Conservation (phyloP, 2,329 filamentous ascomycete species). For the Neodidymelliopsis sp. region DNA sequence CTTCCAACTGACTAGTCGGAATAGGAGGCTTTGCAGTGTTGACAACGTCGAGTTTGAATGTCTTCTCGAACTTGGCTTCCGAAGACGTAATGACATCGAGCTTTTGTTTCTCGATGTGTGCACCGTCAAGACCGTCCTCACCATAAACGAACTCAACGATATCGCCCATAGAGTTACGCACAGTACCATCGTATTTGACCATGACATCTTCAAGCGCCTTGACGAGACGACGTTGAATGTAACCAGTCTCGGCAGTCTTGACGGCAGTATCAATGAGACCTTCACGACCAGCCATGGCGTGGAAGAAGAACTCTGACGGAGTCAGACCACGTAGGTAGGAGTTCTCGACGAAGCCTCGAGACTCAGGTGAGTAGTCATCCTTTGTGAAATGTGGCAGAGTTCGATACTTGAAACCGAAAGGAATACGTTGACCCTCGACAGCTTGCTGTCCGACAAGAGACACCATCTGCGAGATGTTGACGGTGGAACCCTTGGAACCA, state of each 20-base stretch:
- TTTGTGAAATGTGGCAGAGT: slow-evolving; percentile 98
- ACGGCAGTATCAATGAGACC: slow-evolving; percentile 99
- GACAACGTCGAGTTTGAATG: slow-evolving; percentile 89
- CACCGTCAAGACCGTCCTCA: slow-evolving; percentile 94
- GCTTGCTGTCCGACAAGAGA: slow-evolving; percentile 97
- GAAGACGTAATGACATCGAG: slow-evolving; percentile 87
- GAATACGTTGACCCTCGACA: slow-evolving; percentile 97
- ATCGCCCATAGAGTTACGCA: slow-evolving; percentile 95
- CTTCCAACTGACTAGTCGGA: slow-evolving; percentile 76
- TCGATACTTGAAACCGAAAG: slow-evolving; percentile 98
- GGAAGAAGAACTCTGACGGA: slow-evolving; percentile 97
- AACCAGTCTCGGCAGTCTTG: slow-evolving; percentile 98
- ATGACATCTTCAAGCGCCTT: slow-evolving; percentile 98
- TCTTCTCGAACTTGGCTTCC: slow-evolving; percentile 76
- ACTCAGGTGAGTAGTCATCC: slow-evolving; percentile 97
- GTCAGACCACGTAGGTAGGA: slow-evolving; percentile 96
- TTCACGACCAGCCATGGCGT: slow-evolving; percentile 99
- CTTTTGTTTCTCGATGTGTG: slow-evolving; percentile 90
- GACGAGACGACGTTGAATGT: slow-evolving; percentile 97
- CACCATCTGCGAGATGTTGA: slow-evolving; percentile 99
- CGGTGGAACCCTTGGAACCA: slow-evolving; percentile 97
- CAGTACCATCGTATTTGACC: slow-evolving; percentile 96
- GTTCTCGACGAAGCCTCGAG: slow-evolving; percentile 97
- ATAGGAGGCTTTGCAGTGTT: slow-evolving; percentile 70
- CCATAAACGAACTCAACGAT: slow-evolving; percentile 98